Conservation (phyloP, 345 rosid species). For the Gossypium longicalyx region DNA sequence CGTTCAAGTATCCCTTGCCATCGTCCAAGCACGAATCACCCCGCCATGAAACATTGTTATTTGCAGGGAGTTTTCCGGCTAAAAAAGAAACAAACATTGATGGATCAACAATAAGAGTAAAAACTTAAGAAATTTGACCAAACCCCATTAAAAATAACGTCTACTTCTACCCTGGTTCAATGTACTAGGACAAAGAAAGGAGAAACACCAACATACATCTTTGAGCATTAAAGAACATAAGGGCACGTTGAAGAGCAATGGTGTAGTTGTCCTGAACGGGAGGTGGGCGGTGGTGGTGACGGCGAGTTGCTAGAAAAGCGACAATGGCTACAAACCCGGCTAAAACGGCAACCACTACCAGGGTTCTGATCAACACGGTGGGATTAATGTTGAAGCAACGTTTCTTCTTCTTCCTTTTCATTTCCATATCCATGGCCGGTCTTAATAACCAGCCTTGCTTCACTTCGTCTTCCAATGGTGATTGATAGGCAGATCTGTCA, state of each 20-base stretch:
- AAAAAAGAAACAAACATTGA: constrained; percentile 8
- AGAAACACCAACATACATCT: constrained; percentile 14
- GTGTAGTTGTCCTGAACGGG: constrained; percentile 22
- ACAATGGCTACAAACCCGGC: constrained; percentile 1
- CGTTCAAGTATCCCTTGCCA: constrained; percentile 64
- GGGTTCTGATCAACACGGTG: constrained; percentile 12
- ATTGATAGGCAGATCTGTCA: constrained; percentile 8
- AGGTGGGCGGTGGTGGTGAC: neutral
- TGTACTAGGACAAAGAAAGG: neutral
- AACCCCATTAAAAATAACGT: neutral
- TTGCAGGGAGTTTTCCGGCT: constrained; percentile 91
- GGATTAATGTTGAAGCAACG: neutral
- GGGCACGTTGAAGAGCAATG: constrained; percentile 19
- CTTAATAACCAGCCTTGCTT: constrained; percentile 28
- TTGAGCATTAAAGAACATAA: constrained; percentile 27
- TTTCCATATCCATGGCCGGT: constrained; percentile 8
- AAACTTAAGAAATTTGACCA: no score
- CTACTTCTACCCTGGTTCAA: neutral
- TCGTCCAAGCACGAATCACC: constrained; percentile 78
- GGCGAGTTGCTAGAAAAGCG: neutral
- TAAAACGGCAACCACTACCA: neutral
- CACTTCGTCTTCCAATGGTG: constrained; percentile 22
- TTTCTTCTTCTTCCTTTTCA: constrained; percentile 8
- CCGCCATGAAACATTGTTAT: constrained; percentile 91
- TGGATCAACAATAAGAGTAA: no score